Conservation (phyloP, 1,284 basidiomycete genomes). For the Cutaneotrichosporon sp. region DNA sequence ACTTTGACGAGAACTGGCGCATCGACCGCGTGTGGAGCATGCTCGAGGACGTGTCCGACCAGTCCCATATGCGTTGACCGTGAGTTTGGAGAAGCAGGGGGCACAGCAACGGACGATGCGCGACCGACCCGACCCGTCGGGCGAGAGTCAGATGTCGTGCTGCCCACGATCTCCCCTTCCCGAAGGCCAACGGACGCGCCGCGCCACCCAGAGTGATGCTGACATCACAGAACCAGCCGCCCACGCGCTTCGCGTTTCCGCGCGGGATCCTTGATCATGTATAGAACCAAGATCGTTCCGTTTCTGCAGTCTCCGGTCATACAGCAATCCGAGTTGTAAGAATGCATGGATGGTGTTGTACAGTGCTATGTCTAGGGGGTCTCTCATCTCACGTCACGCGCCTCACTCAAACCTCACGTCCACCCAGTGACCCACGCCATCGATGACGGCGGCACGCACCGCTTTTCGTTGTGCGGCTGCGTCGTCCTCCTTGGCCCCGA, state of each 20-base stretch:
- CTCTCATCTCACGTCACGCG: background rate
- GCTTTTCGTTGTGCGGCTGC: background rate
- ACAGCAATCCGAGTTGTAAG: background rate
- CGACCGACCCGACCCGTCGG: background rate
- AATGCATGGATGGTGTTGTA: constrained; percentile 7
- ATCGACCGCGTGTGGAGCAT: constrained; percentile 18
- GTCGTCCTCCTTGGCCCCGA: background rate
- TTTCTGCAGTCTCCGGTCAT: background rate
- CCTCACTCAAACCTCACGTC: constrained; percentile 2
- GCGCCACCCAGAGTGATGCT: background rate
- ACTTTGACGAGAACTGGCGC: constrained; percentile 21
- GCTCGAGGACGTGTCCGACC: constrained; percentile 10
- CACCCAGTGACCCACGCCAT: background rate
- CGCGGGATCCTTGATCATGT: no score
- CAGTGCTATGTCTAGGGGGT: constrained; percentile 1
- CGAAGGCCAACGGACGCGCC: no score
- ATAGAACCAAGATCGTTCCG: background rate
- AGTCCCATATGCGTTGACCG: background rate
- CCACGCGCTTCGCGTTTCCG: no score
- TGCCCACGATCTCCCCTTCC: background rate
- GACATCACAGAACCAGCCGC: background rate
- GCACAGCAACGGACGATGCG: no score
- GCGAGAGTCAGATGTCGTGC: background rate
- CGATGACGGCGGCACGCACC: background rate
- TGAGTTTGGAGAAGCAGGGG: background rate